Evolutionary conservation across 106 monocot species (phyloP).

Genomic region (Platanthera guangdongensis): DNA sequence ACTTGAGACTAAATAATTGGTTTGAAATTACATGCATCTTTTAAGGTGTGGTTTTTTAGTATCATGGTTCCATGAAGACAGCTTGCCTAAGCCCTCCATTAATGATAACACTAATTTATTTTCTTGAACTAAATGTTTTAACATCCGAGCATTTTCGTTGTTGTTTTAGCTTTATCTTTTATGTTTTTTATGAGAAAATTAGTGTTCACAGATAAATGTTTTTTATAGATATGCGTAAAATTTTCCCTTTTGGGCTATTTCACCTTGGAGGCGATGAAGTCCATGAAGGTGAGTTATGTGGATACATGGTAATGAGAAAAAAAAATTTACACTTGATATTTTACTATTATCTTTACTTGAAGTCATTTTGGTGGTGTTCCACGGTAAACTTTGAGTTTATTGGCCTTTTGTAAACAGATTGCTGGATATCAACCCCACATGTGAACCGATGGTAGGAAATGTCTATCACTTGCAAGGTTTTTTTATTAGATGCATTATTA

Average conservation of each 20-base stretch:
- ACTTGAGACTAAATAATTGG: too few relatives aligned
- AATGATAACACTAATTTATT: not conserved
- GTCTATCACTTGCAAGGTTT: conserved; percentile 1
- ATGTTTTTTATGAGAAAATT: not conserved
- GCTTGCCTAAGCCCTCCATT: too few relatives aligned
- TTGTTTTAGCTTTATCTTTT: not conserved
- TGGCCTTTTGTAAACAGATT: conserved; percentile 34
- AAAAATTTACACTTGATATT: not conserved
- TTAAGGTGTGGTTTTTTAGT: too few relatives aligned
- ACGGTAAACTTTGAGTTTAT: not conserved
- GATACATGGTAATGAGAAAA: not conserved
- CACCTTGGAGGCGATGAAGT: conserved; percentile 99
- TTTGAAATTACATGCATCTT: too few relatives aligned
- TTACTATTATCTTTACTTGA: not conserved
- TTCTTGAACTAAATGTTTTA: not conserved
- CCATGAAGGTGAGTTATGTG: conserved; percentile 53
- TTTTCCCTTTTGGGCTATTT: conserved; percentile 90
- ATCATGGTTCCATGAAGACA: too few relatives aligned
- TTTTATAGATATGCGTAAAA: conserved; percentile 81
- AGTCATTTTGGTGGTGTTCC: not conserved
- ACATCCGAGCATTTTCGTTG: not conserved
- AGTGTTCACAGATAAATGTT: not conserved
- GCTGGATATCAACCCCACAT: conserved; percentile 59
- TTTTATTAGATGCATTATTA: not conserved
- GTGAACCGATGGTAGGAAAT: conserved; percentile 62